Percentiles rank a stretch among this genome's conserved stretches.
Evolutionary conservation across 2,329 filamentous ascomycete species (phyloP).

Genomic region (Penicillium psychrosexuale): DNA sequence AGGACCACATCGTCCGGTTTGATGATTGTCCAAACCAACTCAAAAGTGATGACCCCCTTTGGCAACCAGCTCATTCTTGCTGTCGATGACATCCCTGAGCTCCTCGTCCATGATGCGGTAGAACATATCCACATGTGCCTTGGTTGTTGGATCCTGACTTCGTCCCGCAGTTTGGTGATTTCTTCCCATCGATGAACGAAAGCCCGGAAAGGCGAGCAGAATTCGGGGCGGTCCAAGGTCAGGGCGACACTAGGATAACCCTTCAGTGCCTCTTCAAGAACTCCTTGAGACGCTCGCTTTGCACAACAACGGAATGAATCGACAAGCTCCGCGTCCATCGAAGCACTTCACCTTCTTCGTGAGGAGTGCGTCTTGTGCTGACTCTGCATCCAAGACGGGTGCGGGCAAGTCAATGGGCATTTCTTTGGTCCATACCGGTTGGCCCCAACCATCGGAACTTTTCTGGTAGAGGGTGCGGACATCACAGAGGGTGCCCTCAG

Average conservation of each 20-base stretch:
- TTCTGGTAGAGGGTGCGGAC: constrained; percentile 51
- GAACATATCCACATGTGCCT: constrained; percentile 49
- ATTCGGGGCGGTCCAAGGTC: constrained; percentile 59
- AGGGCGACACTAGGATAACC: constrained; percentile 61
- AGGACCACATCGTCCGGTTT: constrained; percentile 28
- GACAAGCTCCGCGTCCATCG: constrained; percentile 58
- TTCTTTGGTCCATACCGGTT: constrained; percentile 56
- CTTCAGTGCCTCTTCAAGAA: constrained; percentile 54
- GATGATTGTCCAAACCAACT: constrained; percentile 45
- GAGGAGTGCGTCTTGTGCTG: constrained; percentile 59
- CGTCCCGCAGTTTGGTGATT: constrained; percentile 44
- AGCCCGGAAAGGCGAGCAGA: constrained; percentile 59
- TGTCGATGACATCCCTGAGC: constrained; percentile 50
- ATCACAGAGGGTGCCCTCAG: constrained; percentile 35
- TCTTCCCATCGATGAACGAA: constrained; percentile 64
- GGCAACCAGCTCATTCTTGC: constrained; percentile 50
- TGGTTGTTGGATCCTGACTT: constrained; percentile 46
- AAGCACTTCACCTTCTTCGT: constrained; percentile 57
- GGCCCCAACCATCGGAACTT: constrained; percentile 51
- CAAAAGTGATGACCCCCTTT: constrained; percentile 55
- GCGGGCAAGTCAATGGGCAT: constrained; percentile 55
- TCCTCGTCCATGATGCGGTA: constrained; percentile 51
- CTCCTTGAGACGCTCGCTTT: constrained; percentile 59
- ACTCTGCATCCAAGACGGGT: constrained; percentile 60
- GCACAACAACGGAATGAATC: constrained; percentile 62